phyloP scores from a whole-genome alignment of 1,284 basidiomycete species.

The Ceratobasidium papillatum region DNA sequence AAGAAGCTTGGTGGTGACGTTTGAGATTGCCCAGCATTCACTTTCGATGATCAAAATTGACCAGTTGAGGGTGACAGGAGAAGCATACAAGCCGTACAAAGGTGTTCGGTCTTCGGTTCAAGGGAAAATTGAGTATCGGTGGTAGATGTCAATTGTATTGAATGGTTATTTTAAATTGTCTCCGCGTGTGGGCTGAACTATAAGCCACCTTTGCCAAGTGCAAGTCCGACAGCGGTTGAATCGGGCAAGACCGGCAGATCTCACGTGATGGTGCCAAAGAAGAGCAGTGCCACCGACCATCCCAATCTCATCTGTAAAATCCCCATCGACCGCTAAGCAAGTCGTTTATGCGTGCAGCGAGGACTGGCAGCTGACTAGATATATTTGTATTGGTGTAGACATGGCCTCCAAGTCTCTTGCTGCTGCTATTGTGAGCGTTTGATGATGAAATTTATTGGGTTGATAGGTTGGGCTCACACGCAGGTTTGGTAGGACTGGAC shows the following conservation, averaged over 20 bases:
- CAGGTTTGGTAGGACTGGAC: conserved; percentile 77
- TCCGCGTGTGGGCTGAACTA: neutral
- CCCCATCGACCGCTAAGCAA: conserved; percentile 27
- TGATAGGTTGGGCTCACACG: conserved; percentile 38
- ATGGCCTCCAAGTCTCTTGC: conserved; percentile 88
- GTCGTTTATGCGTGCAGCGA: neutral
- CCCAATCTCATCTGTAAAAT: conserved; percentile 23
- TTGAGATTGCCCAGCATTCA: conserved; percentile 75
- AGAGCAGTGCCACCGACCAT: conserved; percentile 26
- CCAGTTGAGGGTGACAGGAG: conserved; percentile 82
- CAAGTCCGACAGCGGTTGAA: neutral
- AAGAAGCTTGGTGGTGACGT: conserved; percentile 75
- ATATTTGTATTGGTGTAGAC: conserved; percentile 41
- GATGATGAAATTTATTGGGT: conserved; percentile 38
- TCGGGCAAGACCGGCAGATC: conserved; percentile 26
- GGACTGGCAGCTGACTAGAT: neutral
- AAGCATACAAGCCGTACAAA: conserved; percentile 69
- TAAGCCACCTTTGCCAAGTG: conserved; percentile 1
- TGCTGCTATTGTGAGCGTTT: conserved; percentile 66
- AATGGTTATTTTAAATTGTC: neutral
- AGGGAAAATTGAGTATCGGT: conserved; percentile 42
- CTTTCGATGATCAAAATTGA: conserved; percentile 86
- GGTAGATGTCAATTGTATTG: conserved; percentile 17
- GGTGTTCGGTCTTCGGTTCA: conserved; percentile 58
- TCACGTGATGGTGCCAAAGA: conserved; percentile 29